These are phyloP conservation scores for Corymbia maculata DNA, from an alignment of 345 rosid species.

Conservation along the genomic window DNA sequence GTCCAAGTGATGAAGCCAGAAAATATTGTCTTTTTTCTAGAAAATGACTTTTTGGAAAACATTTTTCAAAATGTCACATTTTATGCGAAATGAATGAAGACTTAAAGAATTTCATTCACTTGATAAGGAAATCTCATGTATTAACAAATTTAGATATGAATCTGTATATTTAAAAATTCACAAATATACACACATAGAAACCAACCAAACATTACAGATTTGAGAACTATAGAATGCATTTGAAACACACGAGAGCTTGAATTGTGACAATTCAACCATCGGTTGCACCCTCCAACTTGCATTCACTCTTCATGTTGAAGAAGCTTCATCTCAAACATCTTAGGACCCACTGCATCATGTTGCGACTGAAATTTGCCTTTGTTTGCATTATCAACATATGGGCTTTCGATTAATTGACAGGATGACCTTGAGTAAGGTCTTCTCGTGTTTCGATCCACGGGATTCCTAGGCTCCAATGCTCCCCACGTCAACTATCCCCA, in stretches of 20 bases:
- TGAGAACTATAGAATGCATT: neutral
- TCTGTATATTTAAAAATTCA: neutral
- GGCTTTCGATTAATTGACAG: neutral
- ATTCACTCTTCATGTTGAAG: neutral
- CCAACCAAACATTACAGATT: neutral
- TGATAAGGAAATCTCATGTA: neutral
- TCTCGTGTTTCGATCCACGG: neutral
- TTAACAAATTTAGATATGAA: neutral
- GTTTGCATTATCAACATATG: neutral
- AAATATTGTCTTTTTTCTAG: neutral
- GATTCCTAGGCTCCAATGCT: neutral
- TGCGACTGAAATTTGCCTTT: neutral
- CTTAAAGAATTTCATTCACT: neutral
- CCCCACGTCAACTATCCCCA: neutral
- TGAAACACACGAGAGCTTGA: neutral
- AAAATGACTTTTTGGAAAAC: neutral
- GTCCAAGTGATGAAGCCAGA: neutral
- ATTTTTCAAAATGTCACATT: too few species aligned
- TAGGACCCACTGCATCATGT: neutral
- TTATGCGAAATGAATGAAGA: rapidly evolving
- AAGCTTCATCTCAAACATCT: neutral
- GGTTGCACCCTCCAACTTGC: neutral
- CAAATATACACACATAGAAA: neutral
- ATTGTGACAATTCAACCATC: neutral
- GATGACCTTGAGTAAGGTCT: neutral